Evolutionary conservation across 2,329 filamentous ascomycete genomes (phyloP), one percentile per base, ranked within the genome.

Genomic region (Ceratocystis harringtonii): DNA sequence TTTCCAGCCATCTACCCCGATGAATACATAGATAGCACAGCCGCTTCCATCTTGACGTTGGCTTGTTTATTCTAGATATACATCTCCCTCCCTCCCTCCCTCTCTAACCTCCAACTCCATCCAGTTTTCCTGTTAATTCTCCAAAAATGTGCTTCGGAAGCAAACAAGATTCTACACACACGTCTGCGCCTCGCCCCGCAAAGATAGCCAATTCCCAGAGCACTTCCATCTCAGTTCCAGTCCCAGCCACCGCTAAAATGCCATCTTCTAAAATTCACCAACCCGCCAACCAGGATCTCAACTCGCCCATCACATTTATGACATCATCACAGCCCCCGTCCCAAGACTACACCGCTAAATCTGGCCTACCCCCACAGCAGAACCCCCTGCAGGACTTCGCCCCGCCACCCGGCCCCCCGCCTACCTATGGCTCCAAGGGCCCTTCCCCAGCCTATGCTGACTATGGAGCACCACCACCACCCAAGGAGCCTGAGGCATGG

Each of bases 121-220:
- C 22, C 48, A 3, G n/a, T 8, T 41, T 41, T 15, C 36, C 36
- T 41, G 36, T 12, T 12, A 41, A 4, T 41, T 15, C 36, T 41
- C 36, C 28, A 19, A 50, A 22, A 12, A 81, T 82, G 80, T 82
- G 80, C 71, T 81, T 81, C 69, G 77, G 79, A 57, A 73, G 73
- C 69, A 79, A 77, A 62, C 74, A 78, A 66, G 74, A 76, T 61
- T 70, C 71, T 62, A 71, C 72, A 43, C 71, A 75, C 55, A 25
- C 55, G 6, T 67, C 70, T 70, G n/a, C 62, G 65, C 73, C 74
- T 52, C 72, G 73, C 44, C 71, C 73, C 1, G 69, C 69, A 2
- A 62, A 67, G 17, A 68, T 71, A 48, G 41, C 43, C 10, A 67
- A 70, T 25, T 70, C 69, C 48, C 69, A 68, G 5, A 58, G 19